phyloP scores from a whole-genome alignment of 2,329 filamentous ascomycete genomes.

The Colletotrichum coccodes region DNA sequence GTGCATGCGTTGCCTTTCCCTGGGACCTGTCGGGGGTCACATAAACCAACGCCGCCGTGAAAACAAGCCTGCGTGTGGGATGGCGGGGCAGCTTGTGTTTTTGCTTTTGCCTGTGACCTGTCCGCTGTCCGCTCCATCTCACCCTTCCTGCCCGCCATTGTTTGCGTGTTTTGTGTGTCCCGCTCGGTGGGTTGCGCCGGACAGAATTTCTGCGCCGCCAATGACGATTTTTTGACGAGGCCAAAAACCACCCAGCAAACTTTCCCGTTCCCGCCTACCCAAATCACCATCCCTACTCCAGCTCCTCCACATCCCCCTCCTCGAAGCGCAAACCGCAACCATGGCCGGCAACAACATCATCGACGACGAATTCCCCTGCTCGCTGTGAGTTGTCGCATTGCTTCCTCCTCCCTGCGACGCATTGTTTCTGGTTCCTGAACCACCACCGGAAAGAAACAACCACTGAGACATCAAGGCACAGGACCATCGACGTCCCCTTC shows the following conservation, averaged over 20 bases:
- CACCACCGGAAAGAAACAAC: background rate
- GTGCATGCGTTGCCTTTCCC: conserved; percentile 10
- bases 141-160: background rate
- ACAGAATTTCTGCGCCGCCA: conserved; percentile 15
- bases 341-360: conserved; percentile 47
- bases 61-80: conserved; percentile 22
- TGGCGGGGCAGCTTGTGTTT: conserved; percentile 6
- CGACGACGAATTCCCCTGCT: conserved; percentile 69
- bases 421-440: background rate
- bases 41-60: conserved; percentile 5
- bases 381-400: conserved; percentile 60
- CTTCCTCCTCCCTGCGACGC: conserved; percentile 19
- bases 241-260: background rate
- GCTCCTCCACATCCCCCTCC: background rate
- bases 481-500: conserved; percentile 79
- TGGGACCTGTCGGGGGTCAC: conserved; percentile 15
- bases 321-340: conserved; percentile 33
- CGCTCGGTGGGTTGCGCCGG: background rate
- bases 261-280: background rate
- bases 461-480: conserved; percentile 53
- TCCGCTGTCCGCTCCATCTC: background rate
- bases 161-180: background rate
- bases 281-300: background rate
- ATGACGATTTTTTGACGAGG: conserved; percentile 5
- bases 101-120: background rate